Evolutionary conservation across 2,329 filamentous ascomycete genomes (phyloP), one percentile per base, ranked within the genome.

Genomic region (Hirsutella minnesotensis): DNA sequence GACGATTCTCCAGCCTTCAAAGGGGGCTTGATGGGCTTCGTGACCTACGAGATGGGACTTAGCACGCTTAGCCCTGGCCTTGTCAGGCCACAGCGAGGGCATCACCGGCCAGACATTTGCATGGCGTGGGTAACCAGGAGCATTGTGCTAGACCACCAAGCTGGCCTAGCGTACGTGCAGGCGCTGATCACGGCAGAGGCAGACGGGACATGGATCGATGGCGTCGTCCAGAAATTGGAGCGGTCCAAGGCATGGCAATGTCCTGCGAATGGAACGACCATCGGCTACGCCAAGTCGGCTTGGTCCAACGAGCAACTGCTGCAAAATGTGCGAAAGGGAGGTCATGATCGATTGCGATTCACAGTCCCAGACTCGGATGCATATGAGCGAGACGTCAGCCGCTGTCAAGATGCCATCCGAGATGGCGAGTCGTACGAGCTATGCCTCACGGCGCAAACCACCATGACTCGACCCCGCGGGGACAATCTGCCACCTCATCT

Each of bases 361-460:
- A 50, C 51, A 12, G 59, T 63, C 1, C 73, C 73, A 0, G 57
- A 64, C 15, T 56, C 64, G 15, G 52, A 63, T 13, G 62, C 63
- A 16, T 94, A 92, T 55, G 78, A 80, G 51, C 60, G 66, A 3
- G 77, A 83, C 51, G 81, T 92, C n/a, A 63, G 67, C 19, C 59
- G 65, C 31, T 92, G 86, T 54, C 82, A 90, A 54, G 70, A 77
- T 4, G 72, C 76, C 47, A 83, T 94, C 48, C 74, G 79, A 3
- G 79, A 81, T 0, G 87, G 87, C 13, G 79, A 89, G 48, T 88
- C 86, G 0, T 94, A 94, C 59, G 87, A 94, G 57, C 72, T 94
- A 7, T 94, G 86, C 51, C 72, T 94, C 8, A 94, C 86, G 0
- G 80, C 79, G 39, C 80, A 86, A 58, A 87, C 84, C 10, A 72